These are phyloP conservation scores for Heterobasidion annosum DNA, from an alignment of 1,284 basidiomycete genomes.

Conservation along the genomic window DNA sequence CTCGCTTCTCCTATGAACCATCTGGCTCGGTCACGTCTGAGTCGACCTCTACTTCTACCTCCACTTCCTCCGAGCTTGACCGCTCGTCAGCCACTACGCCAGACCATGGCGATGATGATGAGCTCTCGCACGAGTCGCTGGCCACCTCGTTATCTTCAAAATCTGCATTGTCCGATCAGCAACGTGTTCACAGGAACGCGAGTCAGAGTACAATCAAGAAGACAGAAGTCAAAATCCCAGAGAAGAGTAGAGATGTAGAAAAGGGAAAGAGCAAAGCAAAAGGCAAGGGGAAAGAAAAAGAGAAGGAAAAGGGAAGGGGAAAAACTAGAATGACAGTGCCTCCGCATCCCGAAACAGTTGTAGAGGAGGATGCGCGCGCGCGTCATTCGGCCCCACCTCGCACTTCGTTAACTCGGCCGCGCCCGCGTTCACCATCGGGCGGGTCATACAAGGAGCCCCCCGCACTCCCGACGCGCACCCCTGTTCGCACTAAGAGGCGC, in stretches of 20 bases:
- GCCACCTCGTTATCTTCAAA: slow-evolving; percentile 20
- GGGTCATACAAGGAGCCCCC: slow-evolving; percentile 37
- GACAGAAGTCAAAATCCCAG: neutral
- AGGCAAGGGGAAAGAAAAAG: slow-evolving; percentile 11
- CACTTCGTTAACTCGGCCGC: slow-evolving; percentile 14
- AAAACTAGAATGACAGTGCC: slow-evolving; percentile 10
- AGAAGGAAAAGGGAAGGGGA: slow-evolving; percentile 3
- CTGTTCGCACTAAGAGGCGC: slow-evolving; percentile 88
- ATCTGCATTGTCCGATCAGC: too few species aligned
- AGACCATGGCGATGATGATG: slow-evolving; percentile 21
- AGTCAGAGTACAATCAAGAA: slow-evolving; percentile 43
- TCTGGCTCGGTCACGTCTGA: slow-evolving; percentile 38
- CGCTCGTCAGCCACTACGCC: slow-evolving; percentile 50
- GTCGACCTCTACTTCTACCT: slow-evolving; percentile 34
- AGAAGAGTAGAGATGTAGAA: neutral
- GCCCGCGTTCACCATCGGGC: slow-evolving; percentile 9
- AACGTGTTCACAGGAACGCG: slow-evolving; percentile 34
- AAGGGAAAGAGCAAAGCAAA: slow-evolving; percentile 6
- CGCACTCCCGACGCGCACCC: slow-evolving; percentile 69
- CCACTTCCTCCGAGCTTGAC: slow-evolving; percentile 41
- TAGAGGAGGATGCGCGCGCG: slow-evolving; percentile 31
- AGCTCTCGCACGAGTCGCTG: slow-evolving; percentile 5
- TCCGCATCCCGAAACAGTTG: slow-evolving; percentile 30
- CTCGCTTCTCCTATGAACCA: slow-evolving; percentile 22
- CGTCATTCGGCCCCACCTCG: slow-evolving; percentile 12